Evolutionary conservation across 2,329 filamentous ascomycete species (phyloP).

Genomic region (Diaporthe citrichinensis): DNA sequence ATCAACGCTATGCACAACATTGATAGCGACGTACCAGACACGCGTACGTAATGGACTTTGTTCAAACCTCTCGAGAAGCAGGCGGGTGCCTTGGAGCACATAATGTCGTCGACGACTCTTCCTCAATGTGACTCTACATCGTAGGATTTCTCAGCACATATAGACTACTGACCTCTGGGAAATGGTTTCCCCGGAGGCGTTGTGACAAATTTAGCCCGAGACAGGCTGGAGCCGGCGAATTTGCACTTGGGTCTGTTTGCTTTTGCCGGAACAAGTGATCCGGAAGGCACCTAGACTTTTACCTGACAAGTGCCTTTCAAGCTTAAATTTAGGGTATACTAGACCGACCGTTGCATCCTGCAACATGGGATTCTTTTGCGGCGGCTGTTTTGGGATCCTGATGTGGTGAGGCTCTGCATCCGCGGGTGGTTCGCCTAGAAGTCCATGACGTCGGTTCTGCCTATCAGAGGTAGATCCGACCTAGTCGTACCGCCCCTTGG

Average conservation of each 20-base stretch:
- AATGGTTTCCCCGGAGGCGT: constrained; percentile 17
- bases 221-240: background rate
- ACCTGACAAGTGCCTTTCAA: background rate
- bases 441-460: constrained; percentile 35
- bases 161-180: background rate
- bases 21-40: background rate
- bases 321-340: background rate
- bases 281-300: background rate
- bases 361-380: constrained; percentile 11
- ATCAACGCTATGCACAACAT: background rate
- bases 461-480: constrained; percentile 16
- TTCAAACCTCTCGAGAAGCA: background rate
- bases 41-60: constrained; percentile 5
- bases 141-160: constrained; percentile 9
- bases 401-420: constrained; percentile 3
- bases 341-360: constrained; percentile 11
- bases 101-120: constrained; percentile 15
- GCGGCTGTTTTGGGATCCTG: constrained; percentile 12
- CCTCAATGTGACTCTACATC: constrained; percentile 1
- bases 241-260: background rate
- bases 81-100: background rate
- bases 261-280: constrained; percentile 18
- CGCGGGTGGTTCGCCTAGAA: constrained; percentile 9
- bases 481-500: constrained; percentile 9
- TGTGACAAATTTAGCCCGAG: background rate